Evolutionary conservation across 352 stramenopile species (phyloP).

Genomic region (Globisporangium radiosum): DNA sequence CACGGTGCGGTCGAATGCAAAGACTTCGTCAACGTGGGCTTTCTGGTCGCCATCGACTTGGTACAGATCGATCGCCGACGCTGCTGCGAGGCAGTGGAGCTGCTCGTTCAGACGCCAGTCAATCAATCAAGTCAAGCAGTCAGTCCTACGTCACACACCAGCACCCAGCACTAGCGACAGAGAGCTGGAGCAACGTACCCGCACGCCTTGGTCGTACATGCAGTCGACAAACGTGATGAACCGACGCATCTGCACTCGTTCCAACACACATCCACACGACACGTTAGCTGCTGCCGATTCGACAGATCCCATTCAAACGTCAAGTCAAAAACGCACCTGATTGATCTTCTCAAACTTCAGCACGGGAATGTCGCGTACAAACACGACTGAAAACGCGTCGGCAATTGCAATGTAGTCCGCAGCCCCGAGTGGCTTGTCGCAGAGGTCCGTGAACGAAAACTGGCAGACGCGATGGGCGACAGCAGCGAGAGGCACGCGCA

Average conservation of each 20-base stretch:
- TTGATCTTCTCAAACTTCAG: constrained; percentile 89
- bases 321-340: constrained; percentile 22
- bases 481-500: constrained; percentile 55
- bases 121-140: neutral
- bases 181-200: constrained; percentile 25
- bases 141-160: neutral
- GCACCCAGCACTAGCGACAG: constrained; percentile 6
- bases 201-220: constrained; percentile 91
- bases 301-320: neutral
- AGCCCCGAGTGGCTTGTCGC: constrained; percentile 87
- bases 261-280: neutral
- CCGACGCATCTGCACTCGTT: constrained; percentile 59
- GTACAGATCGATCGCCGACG: constrained; percentile 55
- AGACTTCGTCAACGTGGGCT: constrained; percentile 67
- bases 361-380: constrained; percentile 89
- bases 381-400: constrained; percentile 78
- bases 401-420: constrained; percentile 94
- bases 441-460: constrained; percentile 97
- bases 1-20: constrained; percentile 84
- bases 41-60: constrained; percentile 50
- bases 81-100: constrained; percentile 69
- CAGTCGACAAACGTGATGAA: constrained; percentile 99
- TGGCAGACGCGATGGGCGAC: constrained; percentile 48
- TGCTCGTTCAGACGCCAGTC: constrained; percentile 13
- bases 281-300: neutral